Evolutionary conservation across 2,329 filamentous ascomycete species (phyloP).

Genomic region (Penicillium sp.): DNA sequence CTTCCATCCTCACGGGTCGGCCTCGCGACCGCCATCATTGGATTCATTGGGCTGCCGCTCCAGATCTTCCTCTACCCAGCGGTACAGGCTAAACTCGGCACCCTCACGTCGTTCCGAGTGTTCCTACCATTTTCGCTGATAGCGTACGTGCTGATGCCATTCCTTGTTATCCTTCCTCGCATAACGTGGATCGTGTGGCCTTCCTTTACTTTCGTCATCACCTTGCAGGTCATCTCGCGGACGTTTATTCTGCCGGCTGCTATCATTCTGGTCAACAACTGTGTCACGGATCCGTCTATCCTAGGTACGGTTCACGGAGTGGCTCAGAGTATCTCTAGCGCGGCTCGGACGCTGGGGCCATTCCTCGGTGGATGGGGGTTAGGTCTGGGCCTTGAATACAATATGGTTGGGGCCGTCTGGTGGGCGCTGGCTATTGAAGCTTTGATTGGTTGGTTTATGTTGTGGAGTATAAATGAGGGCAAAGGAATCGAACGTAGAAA

Average conservation of each 20-base stretch:
- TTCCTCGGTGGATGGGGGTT: constrained; percentile 54
- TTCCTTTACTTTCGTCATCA: constrained; percentile 60
- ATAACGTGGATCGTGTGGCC: constrained; percentile 57
- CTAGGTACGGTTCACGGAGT: constrained; percentile 58
- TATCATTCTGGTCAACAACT: constrained; percentile 60
- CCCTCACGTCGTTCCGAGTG: constrained; percentile 63
- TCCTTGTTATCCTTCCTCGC: constrained; percentile 64
- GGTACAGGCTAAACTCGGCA: constrained; percentile 64
- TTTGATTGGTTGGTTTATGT: constrained; percentile 54
- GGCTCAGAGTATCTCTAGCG: constrained; percentile 54
- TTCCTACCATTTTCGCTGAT: constrained; percentile 68
- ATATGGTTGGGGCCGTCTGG: constrained; percentile 56
- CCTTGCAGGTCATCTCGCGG: constrained; percentile 66
- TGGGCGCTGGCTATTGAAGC: constrained; percentile 56
- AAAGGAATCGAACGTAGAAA: constrained; percentile 54
- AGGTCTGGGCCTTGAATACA: constrained; percentile 51
- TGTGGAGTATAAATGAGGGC: constrained; percentile 62
- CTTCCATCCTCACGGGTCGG: constrained; percentile 68
- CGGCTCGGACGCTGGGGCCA: constrained; percentile 55
- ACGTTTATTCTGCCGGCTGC: constrained; percentile 63
- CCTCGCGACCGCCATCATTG: constrained; percentile 72
- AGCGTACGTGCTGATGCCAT: constrained; percentile 66
- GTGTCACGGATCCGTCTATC: constrained; percentile 54
- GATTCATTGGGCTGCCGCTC: constrained; percentile 68
- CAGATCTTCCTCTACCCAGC: constrained; percentile 69